phyloP scores from a whole-genome alignment of 257 asterid species.

The Lantana camara region DNA sequence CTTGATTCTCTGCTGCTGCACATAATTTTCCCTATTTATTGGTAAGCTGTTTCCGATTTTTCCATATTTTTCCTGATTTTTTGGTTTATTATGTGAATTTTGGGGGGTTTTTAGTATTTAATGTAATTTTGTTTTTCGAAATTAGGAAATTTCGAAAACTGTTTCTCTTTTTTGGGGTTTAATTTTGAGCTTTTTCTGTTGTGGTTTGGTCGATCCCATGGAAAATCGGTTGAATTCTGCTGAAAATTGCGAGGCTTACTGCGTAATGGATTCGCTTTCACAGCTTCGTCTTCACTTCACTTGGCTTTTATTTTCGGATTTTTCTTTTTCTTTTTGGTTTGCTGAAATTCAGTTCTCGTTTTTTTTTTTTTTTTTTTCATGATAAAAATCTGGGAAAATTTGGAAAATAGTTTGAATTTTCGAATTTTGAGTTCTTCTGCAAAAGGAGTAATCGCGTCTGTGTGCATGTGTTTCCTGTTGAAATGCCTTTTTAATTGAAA shows the following conservation, averaged over 20 bases:
- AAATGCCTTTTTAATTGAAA: constrained; percentile 24
- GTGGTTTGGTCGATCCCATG: constrained; percentile 36
- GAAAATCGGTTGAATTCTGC: constrained; percentile 28
- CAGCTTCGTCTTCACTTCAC: constrained; percentile 24
- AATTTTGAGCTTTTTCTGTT: constrained; percentile 32
- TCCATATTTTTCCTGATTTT: constrained; percentile 37
- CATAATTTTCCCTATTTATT: constrained; percentile 36
- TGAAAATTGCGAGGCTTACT: constrained; percentile 28
- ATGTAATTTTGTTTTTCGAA: constrained; percentile 31
- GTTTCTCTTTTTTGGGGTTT: constrained; percentile 31
- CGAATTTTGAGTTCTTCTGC: constrained; percentile 11
- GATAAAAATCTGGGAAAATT: neutral
- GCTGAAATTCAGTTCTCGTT: constrained; percentile 14
- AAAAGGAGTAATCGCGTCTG: neutral
- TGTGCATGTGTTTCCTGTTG: constrained; percentile 7
- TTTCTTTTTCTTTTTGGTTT: neutral
- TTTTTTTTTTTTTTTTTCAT: constrained; percentile 2
- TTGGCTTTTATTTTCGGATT: constrained; percentile 9
- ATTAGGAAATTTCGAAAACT: constrained; percentile 29
- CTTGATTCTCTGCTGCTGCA: constrained; percentile 22
- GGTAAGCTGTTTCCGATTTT: constrained; percentile 42
- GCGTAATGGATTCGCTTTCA: constrained; percentile 19
- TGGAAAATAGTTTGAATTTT: neutral
- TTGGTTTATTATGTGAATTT: constrained; percentile 22
- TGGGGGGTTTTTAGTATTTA: constrained; percentile 34